These are phyloP conservation scores for Paramyrothecium sp. DNA, from an alignment of 2,329 filamentous ascomycete genomes.

Conservation along the genomic window DNA sequence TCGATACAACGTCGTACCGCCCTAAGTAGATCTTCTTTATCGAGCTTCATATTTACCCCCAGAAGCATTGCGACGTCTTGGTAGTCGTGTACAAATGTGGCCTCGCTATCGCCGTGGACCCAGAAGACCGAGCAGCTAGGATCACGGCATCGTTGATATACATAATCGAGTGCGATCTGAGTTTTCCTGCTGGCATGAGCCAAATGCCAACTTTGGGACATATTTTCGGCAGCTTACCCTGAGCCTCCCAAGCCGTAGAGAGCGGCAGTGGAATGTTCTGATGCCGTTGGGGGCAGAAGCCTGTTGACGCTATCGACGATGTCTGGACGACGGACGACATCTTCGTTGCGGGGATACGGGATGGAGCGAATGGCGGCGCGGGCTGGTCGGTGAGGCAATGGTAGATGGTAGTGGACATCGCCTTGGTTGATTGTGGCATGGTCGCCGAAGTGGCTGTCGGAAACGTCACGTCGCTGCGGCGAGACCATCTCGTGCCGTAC, in stretches of 20 bases:
- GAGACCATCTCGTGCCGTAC: too few species aligned
- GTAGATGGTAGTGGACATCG: conserved; percentile 3
- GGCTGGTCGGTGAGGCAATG: not conserved
- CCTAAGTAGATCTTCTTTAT: conserved; percentile 16
- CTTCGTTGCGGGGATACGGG: conserved; percentile 13
- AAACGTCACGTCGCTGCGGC: conserved; percentile 8
- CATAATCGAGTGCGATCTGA: conserved; percentile 33
- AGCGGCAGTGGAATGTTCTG: conserved; percentile 5
- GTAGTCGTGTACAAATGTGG: conserved; percentile 28
- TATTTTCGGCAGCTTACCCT: conserved; percentile 8
- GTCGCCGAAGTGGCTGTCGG: not conserved
- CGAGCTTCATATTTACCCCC: conserved; percentile 13
- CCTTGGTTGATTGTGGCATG: conserved; percentile 1
- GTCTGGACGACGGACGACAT: conserved; percentile 5
- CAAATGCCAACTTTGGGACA: not conserved
- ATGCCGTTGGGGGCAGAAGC: conserved; percentile 1
- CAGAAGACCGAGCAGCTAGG: conserved; percentile 29
- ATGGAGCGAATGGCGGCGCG: conserved; percentile 1
- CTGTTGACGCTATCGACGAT: conserved; percentile 6
- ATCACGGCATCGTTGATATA: conserved; percentile 19
- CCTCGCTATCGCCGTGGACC: conserved; percentile 31
- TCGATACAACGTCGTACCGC: conserved; percentile 15
- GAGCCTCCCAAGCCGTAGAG: conserved; percentile 14
- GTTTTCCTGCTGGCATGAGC: conserved; percentile 27
- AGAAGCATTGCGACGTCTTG: conserved; percentile 23